These are phyloP conservation scores for Chaetomium cochliodes DNA, from an alignment of 495 filamentous ascomycete species.

Conservation along the genomic window DNA sequence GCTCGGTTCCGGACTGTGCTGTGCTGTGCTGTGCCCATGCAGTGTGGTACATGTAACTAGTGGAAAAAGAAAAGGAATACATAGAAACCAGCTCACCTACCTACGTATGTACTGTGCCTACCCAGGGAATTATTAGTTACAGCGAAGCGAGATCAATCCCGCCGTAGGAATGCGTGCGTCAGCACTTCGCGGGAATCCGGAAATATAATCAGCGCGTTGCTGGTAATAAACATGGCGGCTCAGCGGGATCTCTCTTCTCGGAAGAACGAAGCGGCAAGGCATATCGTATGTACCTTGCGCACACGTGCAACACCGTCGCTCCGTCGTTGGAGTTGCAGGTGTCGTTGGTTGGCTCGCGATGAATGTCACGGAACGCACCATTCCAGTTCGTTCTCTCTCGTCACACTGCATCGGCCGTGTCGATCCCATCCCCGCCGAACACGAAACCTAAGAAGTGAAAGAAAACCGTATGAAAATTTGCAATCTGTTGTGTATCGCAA, in stretches of 20 bases:
- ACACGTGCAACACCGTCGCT: too few relatives aligned
- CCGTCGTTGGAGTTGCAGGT: too few relatives aligned
- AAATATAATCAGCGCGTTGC: not conserved
- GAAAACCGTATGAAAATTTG: not conserved
- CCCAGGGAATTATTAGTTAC: not conserved
- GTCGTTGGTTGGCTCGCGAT: not conserved
- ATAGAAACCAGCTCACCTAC: too few relatives aligned
- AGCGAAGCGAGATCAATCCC: not conserved
- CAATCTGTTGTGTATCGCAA: slow-evolving; percentile 18
- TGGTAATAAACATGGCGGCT: slow-evolving; percentile 1
- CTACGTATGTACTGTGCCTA: not conserved
- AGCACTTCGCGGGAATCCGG: not conserved
- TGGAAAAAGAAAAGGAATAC: too few relatives aligned
- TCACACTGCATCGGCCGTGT: slow-evolving; percentile 12
- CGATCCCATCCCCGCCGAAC: not conserved
- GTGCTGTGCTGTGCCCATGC: too few relatives aligned
- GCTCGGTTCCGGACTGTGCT: too few relatives aligned
- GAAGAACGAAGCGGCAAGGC: not conserved
- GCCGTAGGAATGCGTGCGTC: not conserved
- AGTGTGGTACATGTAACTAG: too few relatives aligned
- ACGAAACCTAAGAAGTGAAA: not conserved
- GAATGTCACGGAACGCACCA: not conserved
- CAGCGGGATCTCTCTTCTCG: not conserved
- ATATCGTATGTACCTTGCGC: too few relatives aligned
- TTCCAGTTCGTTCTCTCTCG: not conserved